These are phyloP conservation scores for Boletus sp. DNA, from an alignment of 768 basidiomycete species.

Conservation along the genomic window DNA sequence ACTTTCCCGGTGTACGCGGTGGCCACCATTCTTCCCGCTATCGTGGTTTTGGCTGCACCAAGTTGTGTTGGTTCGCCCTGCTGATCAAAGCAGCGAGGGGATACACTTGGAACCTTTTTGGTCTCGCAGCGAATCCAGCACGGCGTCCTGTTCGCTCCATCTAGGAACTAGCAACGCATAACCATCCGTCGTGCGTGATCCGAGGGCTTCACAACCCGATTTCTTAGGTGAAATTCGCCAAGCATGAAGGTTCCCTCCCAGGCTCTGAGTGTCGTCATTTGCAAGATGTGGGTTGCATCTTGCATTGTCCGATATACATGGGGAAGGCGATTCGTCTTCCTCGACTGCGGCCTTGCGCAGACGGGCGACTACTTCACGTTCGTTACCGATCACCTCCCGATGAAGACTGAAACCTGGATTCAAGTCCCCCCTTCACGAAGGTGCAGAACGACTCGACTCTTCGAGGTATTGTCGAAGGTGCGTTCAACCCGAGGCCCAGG, in stretches of 20 bases:
- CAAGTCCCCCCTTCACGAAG: not conserved
- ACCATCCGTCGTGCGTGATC: slow-evolving; percentile 11
- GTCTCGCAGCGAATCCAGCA: not conserved
- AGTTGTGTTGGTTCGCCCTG: not conserved
- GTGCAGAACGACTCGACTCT: not conserved
- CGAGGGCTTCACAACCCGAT: slow-evolving; percentile 16
- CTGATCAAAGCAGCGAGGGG: not conserved
- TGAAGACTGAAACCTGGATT: not conserved
- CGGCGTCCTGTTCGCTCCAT: not conserved
- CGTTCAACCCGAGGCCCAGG: not conserved
- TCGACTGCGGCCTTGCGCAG: not conserved
- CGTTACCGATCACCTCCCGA: too few relatives aligned
- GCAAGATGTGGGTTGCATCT: not conserved
- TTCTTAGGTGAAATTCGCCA: not conserved
- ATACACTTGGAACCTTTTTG: not conserved
- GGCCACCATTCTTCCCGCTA: not conserved
- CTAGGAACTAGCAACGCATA: slow-evolving; percentile 7
- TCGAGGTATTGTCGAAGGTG: not conserved
- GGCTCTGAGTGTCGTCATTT: not conserved
- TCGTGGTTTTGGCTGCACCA: not conserved
- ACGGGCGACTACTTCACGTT: not conserved
- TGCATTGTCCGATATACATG: not conserved
- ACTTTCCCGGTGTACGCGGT: not conserved
- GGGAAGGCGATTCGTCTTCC: not conserved
- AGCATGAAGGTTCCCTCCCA: slow-evolving; percentile 3